Evolutionary conservation across 2,329 filamentous ascomycete genomes (phyloP).

Genomic region (Alternaria arborescens): DNA sequence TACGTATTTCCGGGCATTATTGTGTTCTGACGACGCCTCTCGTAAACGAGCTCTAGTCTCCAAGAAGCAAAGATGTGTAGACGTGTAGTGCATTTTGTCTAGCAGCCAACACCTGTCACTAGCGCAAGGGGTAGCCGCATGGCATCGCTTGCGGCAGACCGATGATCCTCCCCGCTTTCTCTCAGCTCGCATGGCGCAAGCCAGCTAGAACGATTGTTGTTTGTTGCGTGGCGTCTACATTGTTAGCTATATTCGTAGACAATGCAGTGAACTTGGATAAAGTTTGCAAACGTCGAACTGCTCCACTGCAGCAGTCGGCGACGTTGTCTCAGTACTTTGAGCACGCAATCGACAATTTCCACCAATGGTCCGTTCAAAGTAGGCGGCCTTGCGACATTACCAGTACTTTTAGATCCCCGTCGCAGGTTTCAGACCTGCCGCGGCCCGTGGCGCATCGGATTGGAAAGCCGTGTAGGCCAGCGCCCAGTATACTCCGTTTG

Average conservation of each 20-base stretch:
- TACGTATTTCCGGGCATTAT: neutral
- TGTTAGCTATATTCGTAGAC: neutral
- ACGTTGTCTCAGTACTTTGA: neutral
- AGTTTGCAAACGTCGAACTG: neutral
- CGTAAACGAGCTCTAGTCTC: neutral
- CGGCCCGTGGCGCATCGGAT: constrained; percentile 11
- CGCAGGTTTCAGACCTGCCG: constrained; percentile 12
- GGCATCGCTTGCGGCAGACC: constrained; percentile 1
- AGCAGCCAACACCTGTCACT: constrained; percentile 4
- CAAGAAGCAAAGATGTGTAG: neutral
- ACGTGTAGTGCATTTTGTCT: constrained; percentile 9
- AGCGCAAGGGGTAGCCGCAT: constrained; percentile 15
- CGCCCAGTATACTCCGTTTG: neutral
- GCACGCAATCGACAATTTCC: neutral
- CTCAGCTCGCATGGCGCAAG: neutral
- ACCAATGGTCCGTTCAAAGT: neutral
- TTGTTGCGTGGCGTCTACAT: constrained; percentile 2
- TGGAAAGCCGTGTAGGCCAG: neutral
- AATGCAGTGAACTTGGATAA: neutral
- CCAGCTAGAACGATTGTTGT: neutral
- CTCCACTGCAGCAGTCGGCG: neutral
- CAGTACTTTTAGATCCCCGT: neutral
- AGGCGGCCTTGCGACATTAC: neutral
- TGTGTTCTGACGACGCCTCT: neutral
- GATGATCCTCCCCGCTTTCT: neutral